Evolutionary conservation across 352 stramenopile species (phyloP), one percentile per base, ranked within the genome.

Genomic region (Pythium coloratum): DNA sequence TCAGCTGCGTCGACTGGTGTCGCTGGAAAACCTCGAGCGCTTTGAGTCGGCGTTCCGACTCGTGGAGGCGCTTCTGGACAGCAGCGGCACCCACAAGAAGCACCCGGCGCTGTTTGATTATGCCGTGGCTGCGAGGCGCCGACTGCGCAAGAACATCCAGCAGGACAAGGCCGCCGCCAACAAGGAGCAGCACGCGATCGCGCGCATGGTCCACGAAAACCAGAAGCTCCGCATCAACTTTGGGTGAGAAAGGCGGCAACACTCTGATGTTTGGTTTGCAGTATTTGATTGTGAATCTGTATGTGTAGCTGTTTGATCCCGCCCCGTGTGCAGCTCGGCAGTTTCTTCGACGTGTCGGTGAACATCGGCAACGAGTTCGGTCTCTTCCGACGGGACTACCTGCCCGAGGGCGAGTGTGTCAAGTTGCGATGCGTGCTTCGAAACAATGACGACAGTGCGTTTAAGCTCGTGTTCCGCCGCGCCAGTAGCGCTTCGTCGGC

Each of bases 301-400:
- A 24, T 50, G 20, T 46, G 24, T 73, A 88, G 77, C 20, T 91
- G 73, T 69, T 50, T 89, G 64, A 67, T 92, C 32, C 85, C 85
- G 24, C 82, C 77, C 9, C 70, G 78, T 44, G 70, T 92, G 56
- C 70, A 74, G 6, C 28, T 89, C n/a, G 69, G 63, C 24, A 59
- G 80, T 47, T 89, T 77, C 64, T 78, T 92, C 54, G 73, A 92
- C 30, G 72, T 94, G 34, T 65, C 69, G 42, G 76, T 91, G n/a
- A 90, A 89, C 46, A 85, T 92, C 47, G 86, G 82, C 47, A 94
- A 94, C 65, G 86, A 94, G 60, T 94, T 94, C 53, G 86, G 86
- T 1, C 81, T 94, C 12, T 92, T 92, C 46, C 82, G 81, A 26
- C 78, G 86, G 6, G 77, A 83, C 36, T 82, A 81, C 40, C 42